Percentiles rank a stretch among this genome's conserved stretches.
These are phyloP conservation scores for Cryomyces antarcticus DNA, from an alignment of 495 filamentous ascomycete genomes.

Conservation along the genomic window DNA sequence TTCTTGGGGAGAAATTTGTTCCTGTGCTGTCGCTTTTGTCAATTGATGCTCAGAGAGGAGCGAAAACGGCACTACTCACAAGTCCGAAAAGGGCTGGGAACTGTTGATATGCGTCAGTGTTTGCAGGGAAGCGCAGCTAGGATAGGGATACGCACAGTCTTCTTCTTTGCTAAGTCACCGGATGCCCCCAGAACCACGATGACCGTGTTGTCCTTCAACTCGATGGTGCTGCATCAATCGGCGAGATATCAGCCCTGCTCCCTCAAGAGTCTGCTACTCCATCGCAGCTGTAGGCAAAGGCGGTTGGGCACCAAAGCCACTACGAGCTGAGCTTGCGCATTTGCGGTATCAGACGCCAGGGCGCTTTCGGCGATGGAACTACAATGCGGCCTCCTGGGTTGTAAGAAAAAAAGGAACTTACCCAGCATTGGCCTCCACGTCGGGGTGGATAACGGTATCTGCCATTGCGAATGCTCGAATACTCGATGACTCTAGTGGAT, in stretches of 20 bases:
- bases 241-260: conserved; percentile 3
- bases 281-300: too few relatives aligned
- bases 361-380: not conserved
- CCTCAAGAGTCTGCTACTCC: too few relatives aligned
- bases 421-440: conserved; percentile 41
- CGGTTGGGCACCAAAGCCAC: too few relatives aligned
- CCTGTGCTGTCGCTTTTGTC: conserved; percentile 46
- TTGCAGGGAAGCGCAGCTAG: too few relatives aligned
- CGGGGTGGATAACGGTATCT: conserved; percentile 39
- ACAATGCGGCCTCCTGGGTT: conserved; percentile 11
- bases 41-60: too few relatives aligned
- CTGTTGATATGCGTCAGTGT: conserved; percentile 35
- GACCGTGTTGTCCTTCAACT: conserved; percentile 96
- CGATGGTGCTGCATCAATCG: conserved; percentile 50
- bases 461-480: too few relatives aligned
- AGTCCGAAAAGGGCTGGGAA: conserved; percentile 98
- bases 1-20: conserved; percentile 97
- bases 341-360: not conserved
- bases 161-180: conserved; percentile 97
- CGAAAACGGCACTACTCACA: conserved; percentile 60
- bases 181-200: conserved; percentile 96
- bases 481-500: too few relatives aligned
- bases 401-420: conserved; percentile 27
- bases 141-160: conserved; percentile 49
- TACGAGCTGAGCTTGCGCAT: not conserved